Evolutionary conservation across 179 eudicot genomes (phyloP).

Genomic region (Gypsophila paniculata): DNA sequence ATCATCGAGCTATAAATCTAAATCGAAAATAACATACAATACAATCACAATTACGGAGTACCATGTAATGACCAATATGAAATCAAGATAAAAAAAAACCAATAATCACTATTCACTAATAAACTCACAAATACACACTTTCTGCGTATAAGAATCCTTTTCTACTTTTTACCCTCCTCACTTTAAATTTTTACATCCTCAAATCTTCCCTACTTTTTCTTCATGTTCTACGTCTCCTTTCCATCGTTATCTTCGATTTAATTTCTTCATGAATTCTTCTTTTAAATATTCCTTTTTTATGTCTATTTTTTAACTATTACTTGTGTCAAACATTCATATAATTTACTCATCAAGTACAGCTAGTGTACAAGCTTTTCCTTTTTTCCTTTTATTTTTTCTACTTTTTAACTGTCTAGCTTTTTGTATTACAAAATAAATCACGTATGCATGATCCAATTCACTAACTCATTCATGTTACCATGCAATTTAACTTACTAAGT

Average conservation of each 20-base stretch:
- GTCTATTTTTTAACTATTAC: background rate
- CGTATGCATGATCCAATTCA: conserved; percentile 5
- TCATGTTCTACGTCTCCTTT: conserved; percentile 11
- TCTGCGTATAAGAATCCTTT: conserved; percentile 12
- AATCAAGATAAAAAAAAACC: background rate
- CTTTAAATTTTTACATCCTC: background rate
- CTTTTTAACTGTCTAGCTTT: conserved; percentile 25
- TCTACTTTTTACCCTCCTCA: background rate
- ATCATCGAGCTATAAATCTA: too few species aligned
- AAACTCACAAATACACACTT: conserved; percentile 8
- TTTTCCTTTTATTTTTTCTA: background rate
- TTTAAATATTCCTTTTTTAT: too few species aligned
- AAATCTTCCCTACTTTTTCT: conserved; percentile 6
- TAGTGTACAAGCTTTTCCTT: conserved; percentile 34
- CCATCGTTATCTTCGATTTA: background rate
- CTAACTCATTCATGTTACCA: conserved; percentile 13
- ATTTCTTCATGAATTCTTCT: background rate
- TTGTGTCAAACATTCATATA: conserved; percentile 2
- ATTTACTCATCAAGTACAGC: conserved; percentile 20
- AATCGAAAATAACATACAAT: too few species aligned
- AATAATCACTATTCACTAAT: too few species aligned
- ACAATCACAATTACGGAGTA: too few species aligned
- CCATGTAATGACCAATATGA: too few species aligned
- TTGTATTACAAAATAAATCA: conserved; percentile 16
- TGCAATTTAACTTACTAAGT: too few species aligned